phyloP scores from a whole-genome alignment of 306 rosid genomes.

The Dryas alaskensis region DNA sequence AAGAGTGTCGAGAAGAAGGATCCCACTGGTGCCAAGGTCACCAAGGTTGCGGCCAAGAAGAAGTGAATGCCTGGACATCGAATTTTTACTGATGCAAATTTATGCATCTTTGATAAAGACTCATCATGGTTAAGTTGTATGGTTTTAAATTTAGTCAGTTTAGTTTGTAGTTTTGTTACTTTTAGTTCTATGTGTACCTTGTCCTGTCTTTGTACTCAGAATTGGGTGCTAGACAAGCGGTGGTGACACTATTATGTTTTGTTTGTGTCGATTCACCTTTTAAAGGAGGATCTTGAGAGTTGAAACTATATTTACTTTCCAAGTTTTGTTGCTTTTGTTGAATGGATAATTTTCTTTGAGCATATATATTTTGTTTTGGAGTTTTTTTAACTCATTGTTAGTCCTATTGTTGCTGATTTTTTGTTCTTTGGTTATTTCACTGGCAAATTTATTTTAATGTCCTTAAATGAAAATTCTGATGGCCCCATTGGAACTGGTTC shows the following conservation, averaged over 20 bases:
- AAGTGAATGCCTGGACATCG: conserved; percentile 18
- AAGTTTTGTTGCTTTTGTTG: conserved; percentile 10
- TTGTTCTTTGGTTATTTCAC: too few species aligned
- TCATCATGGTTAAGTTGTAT: conserved; percentile 6
- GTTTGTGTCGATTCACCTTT: neutral
- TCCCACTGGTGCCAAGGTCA: conserved; percentile 33
- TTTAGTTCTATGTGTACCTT: neutral
- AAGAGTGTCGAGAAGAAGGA: conserved; percentile 44
- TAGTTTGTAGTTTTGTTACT: neutral
- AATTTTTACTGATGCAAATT: neutral
- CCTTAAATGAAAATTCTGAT: too few species aligned
- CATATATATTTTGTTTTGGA: neutral
- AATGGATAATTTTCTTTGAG: neutral
- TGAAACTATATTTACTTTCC: neutral
- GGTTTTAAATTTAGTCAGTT: conserved; percentile 7
- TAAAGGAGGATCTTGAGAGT: neutral
- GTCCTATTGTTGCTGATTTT: neutral
- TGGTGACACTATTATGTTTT: conserved; percentile 6
- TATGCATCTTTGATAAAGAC: neutral
- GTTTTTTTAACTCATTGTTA: neutral
- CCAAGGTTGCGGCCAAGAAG: conserved; percentile 35
- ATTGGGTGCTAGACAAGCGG: conserved; percentile 38
- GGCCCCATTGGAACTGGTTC: too few species aligned
- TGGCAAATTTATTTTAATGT: too few species aligned
- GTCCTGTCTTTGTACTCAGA: conserved; percentile 10